Conservation (phyloP, 345 rosid genomes). For the Aegle marmelos region DNA sequence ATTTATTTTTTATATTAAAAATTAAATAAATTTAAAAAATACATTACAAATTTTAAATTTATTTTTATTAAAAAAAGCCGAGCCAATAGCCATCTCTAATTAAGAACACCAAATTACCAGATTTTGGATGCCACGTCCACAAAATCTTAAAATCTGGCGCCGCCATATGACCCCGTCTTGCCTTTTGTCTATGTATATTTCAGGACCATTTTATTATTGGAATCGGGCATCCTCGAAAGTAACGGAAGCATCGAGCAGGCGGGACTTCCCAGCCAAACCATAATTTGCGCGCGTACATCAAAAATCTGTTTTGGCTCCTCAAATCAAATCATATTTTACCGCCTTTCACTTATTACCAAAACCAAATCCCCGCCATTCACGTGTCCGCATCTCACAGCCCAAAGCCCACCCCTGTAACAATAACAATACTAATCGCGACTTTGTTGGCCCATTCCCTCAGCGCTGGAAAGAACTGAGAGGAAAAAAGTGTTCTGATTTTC, state of each 20-base stretch:
- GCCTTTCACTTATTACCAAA: constrained; percentile 16
- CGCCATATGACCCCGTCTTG: background rate
- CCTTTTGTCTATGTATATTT: background rate
- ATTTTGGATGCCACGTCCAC: background rate
- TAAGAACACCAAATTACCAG: no score
- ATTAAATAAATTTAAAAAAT: no score
- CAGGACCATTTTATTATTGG: background rate
- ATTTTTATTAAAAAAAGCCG: no score
- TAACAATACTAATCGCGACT: no score
- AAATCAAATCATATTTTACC: constrained; percentile 18
- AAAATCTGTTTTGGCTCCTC: constrained; percentile 21
- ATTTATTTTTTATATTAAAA: no score
- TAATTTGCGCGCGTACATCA: constrained; percentile 23
- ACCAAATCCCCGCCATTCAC: constrained; percentile 28
- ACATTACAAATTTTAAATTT: no score
- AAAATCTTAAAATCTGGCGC: background rate
- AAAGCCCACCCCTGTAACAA: no score
- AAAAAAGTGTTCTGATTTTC: background rate
- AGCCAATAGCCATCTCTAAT: no score
- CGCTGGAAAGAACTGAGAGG: background rate
- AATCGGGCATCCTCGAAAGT: background rate
- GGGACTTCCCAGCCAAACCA: background rate
- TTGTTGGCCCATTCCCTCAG: background rate
- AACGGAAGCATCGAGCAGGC: background rate
- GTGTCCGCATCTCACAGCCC: constrained; percentile 20